phyloP scores from a whole-genome alignment of 441 rosid genomes.

The Corymbia calophylla region DNA sequence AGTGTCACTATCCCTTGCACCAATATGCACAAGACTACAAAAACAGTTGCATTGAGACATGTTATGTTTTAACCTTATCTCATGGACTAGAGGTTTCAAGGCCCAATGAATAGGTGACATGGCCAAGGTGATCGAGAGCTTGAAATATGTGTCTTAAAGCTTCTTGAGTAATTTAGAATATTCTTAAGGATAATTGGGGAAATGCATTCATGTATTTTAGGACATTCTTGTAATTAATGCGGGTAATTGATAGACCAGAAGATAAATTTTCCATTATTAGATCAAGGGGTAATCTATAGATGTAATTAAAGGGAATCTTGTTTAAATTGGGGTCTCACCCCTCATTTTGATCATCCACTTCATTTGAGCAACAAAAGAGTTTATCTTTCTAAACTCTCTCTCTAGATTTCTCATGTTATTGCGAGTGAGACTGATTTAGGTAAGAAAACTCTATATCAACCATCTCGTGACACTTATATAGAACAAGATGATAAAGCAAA shows the following conservation, averaged over 20 bases:
- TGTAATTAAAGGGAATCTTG: background rate
- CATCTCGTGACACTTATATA: background rate
- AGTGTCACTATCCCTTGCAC: background rate
- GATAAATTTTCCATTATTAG: background rate
- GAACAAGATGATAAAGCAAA: background rate
- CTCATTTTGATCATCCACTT: background rate
- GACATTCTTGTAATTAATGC: background rate
- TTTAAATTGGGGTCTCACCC: background rate
- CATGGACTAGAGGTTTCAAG: background rate
- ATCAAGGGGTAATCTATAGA: background rate
- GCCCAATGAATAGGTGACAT: background rate
- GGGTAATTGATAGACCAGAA: background rate
- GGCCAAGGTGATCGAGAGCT: background rate
- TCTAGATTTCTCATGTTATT: background rate
- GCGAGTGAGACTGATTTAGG: rapidly evolving
- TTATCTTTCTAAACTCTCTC: background rate
- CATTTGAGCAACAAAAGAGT: background rate
- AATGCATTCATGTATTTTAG: background rate
- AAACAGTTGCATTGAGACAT: background rate
- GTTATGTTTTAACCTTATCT: background rate
- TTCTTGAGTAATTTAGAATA: background rate
- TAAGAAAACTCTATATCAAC: background rate
- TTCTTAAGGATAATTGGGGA: background rate
- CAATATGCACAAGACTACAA: background rate
- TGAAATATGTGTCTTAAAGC: background rate